A percentile compares a stretch with the other conserved stretches of the same genome.
Evolutionary conservation across 83 land plant genomes (phyloP).

Genomic region (Picea abies): DNA sequence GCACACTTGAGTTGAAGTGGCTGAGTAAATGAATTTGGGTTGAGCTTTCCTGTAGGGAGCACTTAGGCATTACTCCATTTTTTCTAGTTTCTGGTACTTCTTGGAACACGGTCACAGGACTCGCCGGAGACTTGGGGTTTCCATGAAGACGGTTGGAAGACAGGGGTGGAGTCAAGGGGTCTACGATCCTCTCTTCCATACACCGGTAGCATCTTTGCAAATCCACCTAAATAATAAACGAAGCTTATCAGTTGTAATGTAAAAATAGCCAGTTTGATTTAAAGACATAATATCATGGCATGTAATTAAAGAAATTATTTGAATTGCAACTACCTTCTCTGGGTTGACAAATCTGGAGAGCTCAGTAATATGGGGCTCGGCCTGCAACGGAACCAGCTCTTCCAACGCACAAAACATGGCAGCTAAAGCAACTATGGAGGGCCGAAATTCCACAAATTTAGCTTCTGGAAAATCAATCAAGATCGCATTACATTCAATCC

Average conservation of each 20-base stretch:
- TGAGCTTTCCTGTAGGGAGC: no score
- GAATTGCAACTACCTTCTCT: slow-evolving; percentile 1
- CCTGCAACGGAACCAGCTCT: slow-evolving; percentile 18
- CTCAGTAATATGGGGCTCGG: not conserved
- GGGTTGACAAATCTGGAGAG: not conserved
- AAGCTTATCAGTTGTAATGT: not conserved
- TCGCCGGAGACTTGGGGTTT: not conserved
- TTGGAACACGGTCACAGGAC: not conserved
- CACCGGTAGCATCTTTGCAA: not conserved
- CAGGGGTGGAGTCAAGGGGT: not conserved
- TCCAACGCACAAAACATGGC: slow-evolving; percentile 32
- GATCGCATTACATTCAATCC: not conserved
- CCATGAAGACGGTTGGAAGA: not conserved
- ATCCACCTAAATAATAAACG: not conserved
- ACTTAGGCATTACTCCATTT: no score
- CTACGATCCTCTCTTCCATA: slow-evolving; percentile 14
- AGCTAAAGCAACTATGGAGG: slow-evolving; percentile 28
- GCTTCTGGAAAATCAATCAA: slow-evolving; percentile 17
- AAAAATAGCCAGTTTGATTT: no score
- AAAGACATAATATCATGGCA: not conserved
- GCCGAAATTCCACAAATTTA: slow-evolving; percentile 4
- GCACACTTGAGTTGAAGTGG: no score
- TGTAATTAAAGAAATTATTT: not conserved
- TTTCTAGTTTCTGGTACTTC: no score
- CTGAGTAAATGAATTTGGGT: no score